Evolutionary conservation across 208 protist species (phyloP).

Genomic region (Crithidia mellificae): DNA sequence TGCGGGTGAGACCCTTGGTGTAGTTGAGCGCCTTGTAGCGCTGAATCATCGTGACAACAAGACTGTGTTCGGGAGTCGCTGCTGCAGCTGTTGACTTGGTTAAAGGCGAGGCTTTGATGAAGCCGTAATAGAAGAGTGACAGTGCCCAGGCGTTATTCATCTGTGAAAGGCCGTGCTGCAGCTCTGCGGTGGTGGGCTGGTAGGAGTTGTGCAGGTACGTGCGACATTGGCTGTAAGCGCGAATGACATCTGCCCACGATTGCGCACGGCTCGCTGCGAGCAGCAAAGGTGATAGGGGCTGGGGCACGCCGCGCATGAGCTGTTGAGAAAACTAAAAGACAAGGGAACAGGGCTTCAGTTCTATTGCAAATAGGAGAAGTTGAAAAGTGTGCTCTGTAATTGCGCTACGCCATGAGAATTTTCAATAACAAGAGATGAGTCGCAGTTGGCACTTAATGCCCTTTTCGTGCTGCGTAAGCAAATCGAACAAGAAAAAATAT

Average conservation of each 20-base stretch:
- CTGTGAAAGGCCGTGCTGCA: conserved; percentile 59
- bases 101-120: too few relatives aligned
- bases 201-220: conserved; percentile 56
- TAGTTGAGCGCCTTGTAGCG: conserved; percentile 53
- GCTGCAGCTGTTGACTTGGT: conserved; percentile 28
- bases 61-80: conserved; percentile 28
- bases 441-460: too few relatives aligned
- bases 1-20: conserved; percentile 45
- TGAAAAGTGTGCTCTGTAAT: too few relatives aligned
- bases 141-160: conserved; percentile 70
- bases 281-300: conserved; percentile 50
- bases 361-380: too few relatives aligned
- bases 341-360: background rate
- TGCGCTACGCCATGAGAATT: too few relatives aligned
- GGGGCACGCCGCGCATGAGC: conserved; percentile 5
- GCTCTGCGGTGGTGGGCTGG: conserved; percentile 53
- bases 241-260: conserved; percentile 74
- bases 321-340: background rate
- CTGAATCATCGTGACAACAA: conserved; percentile 54
- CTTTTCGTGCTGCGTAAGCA: too few relatives aligned
- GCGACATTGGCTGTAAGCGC: conserved; percentile 48
- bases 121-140: conserved; percentile 78
- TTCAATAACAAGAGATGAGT: too few relatives aligned
- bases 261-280: conserved; percentile 52
- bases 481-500: too few relatives aligned